Base-by-base conservation (phyloP, 208 protist genomes). In the Phytomonas francai region DNA sequence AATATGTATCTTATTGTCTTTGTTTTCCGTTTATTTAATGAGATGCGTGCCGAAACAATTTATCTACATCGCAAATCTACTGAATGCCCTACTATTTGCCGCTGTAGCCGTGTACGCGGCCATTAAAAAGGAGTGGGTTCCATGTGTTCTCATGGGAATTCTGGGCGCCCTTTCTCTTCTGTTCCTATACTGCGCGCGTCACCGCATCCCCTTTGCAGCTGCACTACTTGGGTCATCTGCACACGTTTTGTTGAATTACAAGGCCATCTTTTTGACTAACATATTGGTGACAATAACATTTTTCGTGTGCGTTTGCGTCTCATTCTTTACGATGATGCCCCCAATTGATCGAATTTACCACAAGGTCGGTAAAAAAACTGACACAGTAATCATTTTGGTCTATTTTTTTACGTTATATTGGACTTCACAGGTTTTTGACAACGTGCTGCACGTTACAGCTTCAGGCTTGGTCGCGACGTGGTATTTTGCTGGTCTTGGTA, bases 391-490 rank as follows among this genome's bases (percentile, higher is more conserved):
- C 27, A 73, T 86, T 42, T 63, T 64, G 12, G 57, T 89, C 65
- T 76, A 91, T 63, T 70, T 87, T 32, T 70, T 95, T 19, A 70
- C 78, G 33, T 65, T 94, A 57, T 74, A 87, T 59, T 89, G 83
- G 77, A 67, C 83, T 28, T 77, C 65, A 64, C 80, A 95, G 71
- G 89, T 95, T 67, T 64, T 91, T 25, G 65, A 73, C 27, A 95
- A 96, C 71, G 49, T 95, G 42, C 88, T 93, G 78, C 87, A 95
- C 67, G 85, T 91, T 33, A 94, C 89, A 59, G 86, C 87, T 16
- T 63, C 77, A 5, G 90, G 91, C 36, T 76, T 94, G 27, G 78
- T 84, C 27, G 90, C 89, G 3, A 94, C 87, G 56, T 95, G 90
- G 92, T 97, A 95, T 81, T 97, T 94, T 76, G 85, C 83, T 14